Conservation (phyloP, 2,329 filamentous ascomycete genomes). For the Macrophomina tecta region DNA sequence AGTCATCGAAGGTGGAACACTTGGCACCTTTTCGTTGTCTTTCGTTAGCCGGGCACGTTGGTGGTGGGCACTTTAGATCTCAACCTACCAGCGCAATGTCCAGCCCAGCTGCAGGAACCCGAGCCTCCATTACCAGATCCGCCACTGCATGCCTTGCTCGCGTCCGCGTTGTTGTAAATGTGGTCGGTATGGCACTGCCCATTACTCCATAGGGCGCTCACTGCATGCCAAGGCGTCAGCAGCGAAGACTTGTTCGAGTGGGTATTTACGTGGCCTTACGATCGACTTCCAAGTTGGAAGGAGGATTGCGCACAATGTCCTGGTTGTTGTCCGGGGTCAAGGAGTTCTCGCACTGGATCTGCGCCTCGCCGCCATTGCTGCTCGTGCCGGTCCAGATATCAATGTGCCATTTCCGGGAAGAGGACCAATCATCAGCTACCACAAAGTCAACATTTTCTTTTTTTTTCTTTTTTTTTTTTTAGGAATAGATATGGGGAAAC, state of each 20-base stretch:
- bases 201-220: neutral
- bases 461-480: too few relatives aligned
- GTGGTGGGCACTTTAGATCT: too few relatives aligned
- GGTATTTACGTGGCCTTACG: neutral
- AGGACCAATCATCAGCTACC: slow-evolving; percentile 29
- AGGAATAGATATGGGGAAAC: neutral
- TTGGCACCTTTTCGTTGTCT: neutral
- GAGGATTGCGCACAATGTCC: neutral
- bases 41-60: neutral
- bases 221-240: neutral
- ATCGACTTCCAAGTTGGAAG: neutral
- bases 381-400: slow-evolving; percentile 36
- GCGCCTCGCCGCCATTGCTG: slow-evolving; percentile 33
- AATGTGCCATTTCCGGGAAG: slow-evolving; percentile 31
- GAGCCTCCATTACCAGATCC: neutral
- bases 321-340: slow-evolving; percentile 31
- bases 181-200: neutral
- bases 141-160: neutral
- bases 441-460: slow-evolving; percentile 23
- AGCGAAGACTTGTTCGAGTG: neutral
- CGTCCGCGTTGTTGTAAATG: neutral
- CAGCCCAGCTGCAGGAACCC: neutral
- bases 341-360: slow-evolving; percentile 36
- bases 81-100: neutral
- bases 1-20: neutral